Evolutionary conservation across 352 stramenopile species (phyloP), one percentile per base, ranked within the genome.

Genomic region (Phytophthora vignae): DNA sequence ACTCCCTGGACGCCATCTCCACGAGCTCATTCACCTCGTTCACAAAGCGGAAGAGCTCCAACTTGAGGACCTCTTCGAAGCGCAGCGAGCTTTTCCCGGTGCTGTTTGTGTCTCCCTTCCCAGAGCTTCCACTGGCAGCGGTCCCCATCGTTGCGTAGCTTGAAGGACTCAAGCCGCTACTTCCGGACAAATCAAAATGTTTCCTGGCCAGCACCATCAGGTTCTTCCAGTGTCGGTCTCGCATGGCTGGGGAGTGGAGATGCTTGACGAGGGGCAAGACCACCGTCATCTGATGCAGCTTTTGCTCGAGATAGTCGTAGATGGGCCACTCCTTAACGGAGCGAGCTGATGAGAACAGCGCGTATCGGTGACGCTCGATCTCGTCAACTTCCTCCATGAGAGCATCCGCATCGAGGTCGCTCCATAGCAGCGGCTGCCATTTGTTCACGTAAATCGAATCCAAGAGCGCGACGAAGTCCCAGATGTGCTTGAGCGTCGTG

Each of bases 1-100:
- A 97, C 60, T 99, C 96, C n/a, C 98, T 97, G 15, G 85, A 93
- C 55, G 96, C 96, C 63, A 98, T 97, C 74, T 99, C 96, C 2
- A 99, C 93, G 21, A 99, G 85, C 54, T 98, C 96, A 66, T 97
- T 95, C 40, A 99, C 95, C 69, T 98, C 92, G 56, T 96, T 96
- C 21, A 98, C 95, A 62, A 98, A 95, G 6, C 84, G 83, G 68
- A 98, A 90, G 33, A 99, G 81, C 46, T 98, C 91, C n/a, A 99
- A 81, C 48, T 85, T 82, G 44, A 98, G 87, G 60, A 99, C 95
- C 61, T 99, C 93, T 72, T 98, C 87, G 19, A 98, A 93, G 0
- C 81, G 87, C 64, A 98, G 86, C 21, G 76, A 70, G 10, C 21
- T 83, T 50, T 83, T 77, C 17, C 31, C 60, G 22, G 11, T 46